Evolutionary conservation across 345 rosid genomes (phyloP).

Genomic region (rapeseed (Brassica napus)): DNA sequence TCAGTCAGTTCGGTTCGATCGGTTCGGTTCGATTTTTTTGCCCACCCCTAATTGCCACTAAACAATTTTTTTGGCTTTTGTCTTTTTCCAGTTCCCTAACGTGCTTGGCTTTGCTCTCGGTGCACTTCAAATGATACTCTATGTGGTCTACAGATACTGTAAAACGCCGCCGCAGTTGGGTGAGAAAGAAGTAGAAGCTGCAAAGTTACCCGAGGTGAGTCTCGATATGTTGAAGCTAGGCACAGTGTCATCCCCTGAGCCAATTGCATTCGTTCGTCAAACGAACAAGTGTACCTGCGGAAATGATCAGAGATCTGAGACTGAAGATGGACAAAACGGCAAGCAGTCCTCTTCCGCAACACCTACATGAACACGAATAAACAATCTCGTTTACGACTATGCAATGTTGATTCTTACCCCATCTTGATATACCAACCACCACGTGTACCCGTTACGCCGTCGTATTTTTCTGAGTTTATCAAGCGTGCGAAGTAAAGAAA

Average conservation of each 20-base stretch:
- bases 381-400: constrained; percentile 19
- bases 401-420: constrained; percentile 30
- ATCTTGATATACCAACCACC: constrained; percentile 34
- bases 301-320: not conserved
- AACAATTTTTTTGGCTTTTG: not conserved
- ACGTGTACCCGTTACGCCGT: constrained; percentile 35
- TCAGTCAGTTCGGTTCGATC: too few species aligned
- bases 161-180: not conserved
- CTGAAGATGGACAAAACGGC: not conserved
- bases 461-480: constrained; percentile 40
- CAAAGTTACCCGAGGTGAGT: not conserved
- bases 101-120: not conserved
- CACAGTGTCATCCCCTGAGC: not conserved
- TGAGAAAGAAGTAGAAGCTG: not conserved
- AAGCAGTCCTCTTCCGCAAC: not conserved
- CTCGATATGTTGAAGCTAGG: not conserved
- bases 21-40: too few species aligned
- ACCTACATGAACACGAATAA: constrained; percentile 11
- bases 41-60: too few species aligned
- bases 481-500: constrained; percentile 35
- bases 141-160: not conserved
- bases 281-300: not conserved
- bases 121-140: not conserved
- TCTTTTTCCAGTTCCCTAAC: not conserved
- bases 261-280: not conserved